phyloP scores from a whole-genome alignment of 2,329 filamentous ascomycete species.

The Biscogniauxia mediterranea region DNA sequence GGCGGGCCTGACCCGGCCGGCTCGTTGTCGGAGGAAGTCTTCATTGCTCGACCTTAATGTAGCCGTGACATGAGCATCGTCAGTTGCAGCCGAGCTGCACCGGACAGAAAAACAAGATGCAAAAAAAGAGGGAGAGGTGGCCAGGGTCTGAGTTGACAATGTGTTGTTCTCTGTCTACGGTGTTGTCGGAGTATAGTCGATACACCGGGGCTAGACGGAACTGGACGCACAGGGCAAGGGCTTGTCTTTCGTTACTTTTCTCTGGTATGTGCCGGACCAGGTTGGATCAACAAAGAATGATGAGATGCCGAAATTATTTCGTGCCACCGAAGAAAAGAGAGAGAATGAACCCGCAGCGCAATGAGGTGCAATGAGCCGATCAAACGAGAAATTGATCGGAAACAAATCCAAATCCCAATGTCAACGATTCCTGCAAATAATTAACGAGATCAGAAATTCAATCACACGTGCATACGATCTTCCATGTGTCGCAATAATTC shows the following conservation, averaged over 20 bases:
- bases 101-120: slow-evolving; percentile 5
- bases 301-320: neutral
- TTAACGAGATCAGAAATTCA: neutral
- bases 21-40: slow-evolving; percentile 25
- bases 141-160: too few species aligned
- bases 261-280: neutral
- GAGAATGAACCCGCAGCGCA: neutral
- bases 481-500: neutral
- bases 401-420: neutral
- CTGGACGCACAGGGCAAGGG: slow-evolving; percentile 10
- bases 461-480: neutral
- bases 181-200: neutral
- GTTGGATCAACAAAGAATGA: neutral
- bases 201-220: slow-evolving; percentile 7
- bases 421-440: neutral
- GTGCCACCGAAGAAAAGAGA: neutral
- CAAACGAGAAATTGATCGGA: neutral
- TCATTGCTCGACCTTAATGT: slow-evolving; percentile 24
- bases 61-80: slow-evolving; percentile 26
- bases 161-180: neutral
- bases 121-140: slow-evolving; percentile 1
- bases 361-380: neutral
- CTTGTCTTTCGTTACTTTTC: neutral
- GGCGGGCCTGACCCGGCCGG: slow-evolving; percentile 8
- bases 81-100: slow-evolving; percentile 13